phyloP scores from a whole-genome alignment of 768 basidiomycete genomes.

The Boletellus emodensis region DNA sequence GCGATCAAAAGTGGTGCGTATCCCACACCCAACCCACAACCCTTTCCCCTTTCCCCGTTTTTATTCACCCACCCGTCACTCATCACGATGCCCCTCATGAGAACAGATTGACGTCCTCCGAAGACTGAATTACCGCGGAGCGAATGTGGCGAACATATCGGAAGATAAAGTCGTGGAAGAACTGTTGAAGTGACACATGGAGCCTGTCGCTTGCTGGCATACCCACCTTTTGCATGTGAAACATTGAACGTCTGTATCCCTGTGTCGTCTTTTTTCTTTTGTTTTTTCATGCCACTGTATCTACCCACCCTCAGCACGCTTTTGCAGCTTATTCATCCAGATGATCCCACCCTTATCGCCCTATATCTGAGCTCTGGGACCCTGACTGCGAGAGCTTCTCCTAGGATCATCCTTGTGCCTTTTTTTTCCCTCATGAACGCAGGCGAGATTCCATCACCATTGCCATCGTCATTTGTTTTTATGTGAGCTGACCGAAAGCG shows the following conservation, averaged over 20 bases:
- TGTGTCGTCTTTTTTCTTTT: slow-evolving; percentile 8
- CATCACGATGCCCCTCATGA: neutral
- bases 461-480: neutral
- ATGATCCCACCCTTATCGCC: slow-evolving; percentile 8
- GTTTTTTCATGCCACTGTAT: slow-evolving; percentile 21
- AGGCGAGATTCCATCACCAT: slow-evolving; percentile 6
- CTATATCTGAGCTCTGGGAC: slow-evolving; percentile 3
- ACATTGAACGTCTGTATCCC: slow-evolving; percentile 20
- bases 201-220: slow-evolving; percentile 14
- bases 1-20: slow-evolving; percentile 77
- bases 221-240: slow-evolving; percentile 19
- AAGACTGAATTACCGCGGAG: slow-evolving; percentile 81
- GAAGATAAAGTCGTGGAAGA: slow-evolving; percentile 87
- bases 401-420: slow-evolving; percentile 1
- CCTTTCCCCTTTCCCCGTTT: neutral
- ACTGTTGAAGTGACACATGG: slow-evolving; percentile 54
- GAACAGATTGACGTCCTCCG: slow-evolving; percentile 81
- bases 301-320: slow-evolving; percentile 15
- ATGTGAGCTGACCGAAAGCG: slow-evolving; percentile 6
- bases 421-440: slow-evolving; percentile 2
- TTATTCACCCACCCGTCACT: neutral
- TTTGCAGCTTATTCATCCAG: slow-evolving; percentile 15
- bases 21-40: neutral
- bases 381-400: slow-evolving; percentile 2
- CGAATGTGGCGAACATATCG: slow-evolving; percentile 72